Evolutionary conservation across 176 grass and related monocot genomes (phyloP), one percentile per base, ranked within the genome.

Genomic region (Avena sativa): DNA sequence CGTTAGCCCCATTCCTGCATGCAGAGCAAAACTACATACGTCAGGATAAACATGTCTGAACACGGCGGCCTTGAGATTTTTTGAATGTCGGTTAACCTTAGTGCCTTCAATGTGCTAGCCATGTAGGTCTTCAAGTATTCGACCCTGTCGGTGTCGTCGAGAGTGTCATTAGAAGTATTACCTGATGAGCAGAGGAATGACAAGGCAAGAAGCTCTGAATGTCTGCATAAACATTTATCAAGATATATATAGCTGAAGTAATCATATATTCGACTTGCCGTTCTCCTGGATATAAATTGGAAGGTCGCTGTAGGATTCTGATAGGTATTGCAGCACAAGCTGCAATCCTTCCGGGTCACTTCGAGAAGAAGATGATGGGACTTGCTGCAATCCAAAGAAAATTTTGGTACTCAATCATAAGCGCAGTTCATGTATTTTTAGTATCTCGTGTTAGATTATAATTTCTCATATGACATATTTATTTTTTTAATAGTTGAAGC

Each of bases 241-340:
- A 16, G 23, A 11, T 73, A 4, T 30, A 11, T 59, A 2, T 30
- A 46, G 15, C 9, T 47, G 53, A 84, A 6, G 2, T 12, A 32
- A 20, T 49, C n/a, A 57, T 63, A 60, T 76, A 81, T 30, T 73
- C 40, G n/a, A 89, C 89, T 92, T 90, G 81, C 95, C 95, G 65
- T 95, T 98, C 86, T 98, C 95, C 63, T 95, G 85, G 36, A 95
- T 64, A 80, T 87, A 93, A 75, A 93, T 71, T 12, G 95, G 93
- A 79, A 89, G 49, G 47, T 91, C 66, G 17, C 86, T 86, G 28
- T 95, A 95, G 26, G 76, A 16, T 73, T 95, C 66, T 85, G 61
- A 83, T 21, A 98, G 60, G 59, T 98, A 90, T 52, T 95, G 82
- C 77, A 92, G 30, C 23, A 80, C 25, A 43, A 86, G 26, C 78